Evolutionary conservation across 331 rosid genomes (phyloP).

Genomic region (Malus hybrid): DNA sequence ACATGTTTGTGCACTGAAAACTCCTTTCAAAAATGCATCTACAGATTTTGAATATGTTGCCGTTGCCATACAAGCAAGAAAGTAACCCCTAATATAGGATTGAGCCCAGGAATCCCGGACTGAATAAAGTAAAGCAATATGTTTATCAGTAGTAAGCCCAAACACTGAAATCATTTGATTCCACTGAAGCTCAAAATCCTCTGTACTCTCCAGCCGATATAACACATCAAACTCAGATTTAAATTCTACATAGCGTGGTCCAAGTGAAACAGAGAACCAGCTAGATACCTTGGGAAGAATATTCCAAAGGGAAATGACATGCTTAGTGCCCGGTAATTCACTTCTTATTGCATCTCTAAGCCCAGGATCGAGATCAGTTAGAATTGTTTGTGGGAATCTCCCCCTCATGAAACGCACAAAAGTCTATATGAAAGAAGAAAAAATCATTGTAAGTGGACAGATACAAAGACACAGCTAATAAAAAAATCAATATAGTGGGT

Average conservation of each 20-base stretch:
- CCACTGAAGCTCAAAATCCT: slow-evolving; percentile 87
- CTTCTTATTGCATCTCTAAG: slow-evolving; percentile 65
- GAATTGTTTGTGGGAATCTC: slow-evolving; percentile 78
- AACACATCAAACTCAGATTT: slow-evolving; percentile 64
- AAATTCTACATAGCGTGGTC: slow-evolving; percentile 72
- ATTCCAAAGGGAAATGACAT: slow-evolving; percentile 53
- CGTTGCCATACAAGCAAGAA: slow-evolving; percentile 72
- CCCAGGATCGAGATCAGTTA: slow-evolving; percentile 75
- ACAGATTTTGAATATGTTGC: slow-evolving; percentile 48
- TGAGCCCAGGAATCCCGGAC: slow-evolving; percentile 68
- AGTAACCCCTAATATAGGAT: slow-evolving; percentile 58
- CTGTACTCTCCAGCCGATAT: slow-evolving; percentile 57
- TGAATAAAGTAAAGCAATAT: slow-evolving; percentile 48
- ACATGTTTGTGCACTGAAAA: slow-evolving; percentile 58
- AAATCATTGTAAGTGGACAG: slow-evolving; percentile 15
- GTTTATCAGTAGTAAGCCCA: slow-evolving; percentile 69
- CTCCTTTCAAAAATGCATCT: slow-evolving; percentile 58
- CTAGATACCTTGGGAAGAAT: slow-evolving; percentile 56
- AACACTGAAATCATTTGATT: slow-evolving; percentile 62
- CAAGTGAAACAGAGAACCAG: slow-evolving; percentile 74
- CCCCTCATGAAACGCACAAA: slow-evolving; percentile 84
- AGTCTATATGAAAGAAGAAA: slow-evolving; percentile 42
- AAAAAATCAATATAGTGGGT: slow-evolving; percentile 27
- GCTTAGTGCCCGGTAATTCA: slow-evolving; percentile 67
- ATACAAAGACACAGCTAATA: slow-evolving; percentile 19